Evolutionary conservation across 306 rosid genomes (phyloP), one percentile per base, ranked within the genome.

Genomic region (Coriaria nepalensis): DNA sequence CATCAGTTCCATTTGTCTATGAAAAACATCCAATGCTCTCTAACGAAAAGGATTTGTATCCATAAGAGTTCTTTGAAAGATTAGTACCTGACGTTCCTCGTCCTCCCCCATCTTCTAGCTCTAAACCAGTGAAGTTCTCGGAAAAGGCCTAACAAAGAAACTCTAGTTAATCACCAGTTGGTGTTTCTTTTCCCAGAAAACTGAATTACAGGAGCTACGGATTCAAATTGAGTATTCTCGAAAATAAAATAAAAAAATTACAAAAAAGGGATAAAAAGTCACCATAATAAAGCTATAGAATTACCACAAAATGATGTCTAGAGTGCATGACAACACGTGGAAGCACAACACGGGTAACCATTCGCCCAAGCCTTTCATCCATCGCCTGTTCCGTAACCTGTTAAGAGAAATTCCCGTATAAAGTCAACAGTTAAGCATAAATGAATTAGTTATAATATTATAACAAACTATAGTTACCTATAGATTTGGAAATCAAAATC

Each of bases 31-130:
- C 29, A 20, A 20, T 20, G 29, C 29, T 20, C 29, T 20, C 29
- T 20, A 20, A 20, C 3, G 29, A 20, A 12, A 8, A 51, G n/a
- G 11, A 7, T n/a, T 35, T 54, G 47, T 41, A 20, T 35, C 5
- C 37, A 60, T 56, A 2, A 34, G 38, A 40, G 55, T 34, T 33
- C 12, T 33, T 41, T 6, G 9, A 51, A 7, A 38, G 13, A 9
- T 45, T 47, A 59, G 72, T 50, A 73, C 96, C 94, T 80, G 98
- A 92, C 63, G 98, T 92, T 49, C 98, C 96, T 0, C 98, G 94
- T 38, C 98, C 98, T 59, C 98, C 98, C 55, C 98, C 96, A 59
- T 92, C 98, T 79, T 92, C 98, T 57, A 92, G 81, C 74, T 92
- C 98, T 66, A 92, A 77, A 59, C 98, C 96, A 44, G 93, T 75